phyloP scores from a whole-genome alignment of 345 rosid species.

The Anastatica hierochuntica region DNA sequence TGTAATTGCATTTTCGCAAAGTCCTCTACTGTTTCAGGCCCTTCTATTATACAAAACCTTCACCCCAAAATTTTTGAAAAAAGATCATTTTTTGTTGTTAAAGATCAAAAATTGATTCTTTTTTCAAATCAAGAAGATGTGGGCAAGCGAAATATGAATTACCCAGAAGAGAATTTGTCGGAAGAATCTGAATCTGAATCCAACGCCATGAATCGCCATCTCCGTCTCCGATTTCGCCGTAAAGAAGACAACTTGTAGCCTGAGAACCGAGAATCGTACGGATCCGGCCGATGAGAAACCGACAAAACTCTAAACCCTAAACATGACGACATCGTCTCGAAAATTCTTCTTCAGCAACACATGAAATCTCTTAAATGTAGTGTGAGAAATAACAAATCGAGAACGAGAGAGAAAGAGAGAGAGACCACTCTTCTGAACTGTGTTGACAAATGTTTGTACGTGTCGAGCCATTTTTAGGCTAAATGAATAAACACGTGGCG shows the following conservation, averaged over 20 bases:
- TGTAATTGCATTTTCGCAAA: conserved; percentile 79
- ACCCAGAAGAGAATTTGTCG: conserved; percentile 50
- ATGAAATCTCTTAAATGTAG: no score
- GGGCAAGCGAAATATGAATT: neutral
- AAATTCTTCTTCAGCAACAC: neutral
- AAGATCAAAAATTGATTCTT: no score
- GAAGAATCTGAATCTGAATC: conserved; percentile 50
- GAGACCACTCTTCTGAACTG: no score
- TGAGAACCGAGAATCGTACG: conserved; percentile 6
- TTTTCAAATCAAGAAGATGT: no score
- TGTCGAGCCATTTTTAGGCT: no score
- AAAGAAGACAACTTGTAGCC: conserved; percentile 11
- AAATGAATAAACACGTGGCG: no score
- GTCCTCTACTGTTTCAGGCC: conserved; percentile 92
- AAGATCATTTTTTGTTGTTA: no score
- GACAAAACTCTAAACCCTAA: conserved; percentile 47
- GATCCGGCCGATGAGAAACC: conserved; percentile 39
- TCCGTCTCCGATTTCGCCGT: conserved; percentile 21
- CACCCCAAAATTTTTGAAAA: neutral
- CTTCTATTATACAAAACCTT: conserved; percentile 97
- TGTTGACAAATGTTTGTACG: no score
- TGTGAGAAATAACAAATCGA: no score
- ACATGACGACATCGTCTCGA: conserved; percentile 37
- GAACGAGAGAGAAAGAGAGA: no score
- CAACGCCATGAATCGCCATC: conserved; percentile 48